phyloP scores from a whole-genome alignment of 2,329 filamentous ascomycete genomes.

The Lizonia empirigonia region DNA sequence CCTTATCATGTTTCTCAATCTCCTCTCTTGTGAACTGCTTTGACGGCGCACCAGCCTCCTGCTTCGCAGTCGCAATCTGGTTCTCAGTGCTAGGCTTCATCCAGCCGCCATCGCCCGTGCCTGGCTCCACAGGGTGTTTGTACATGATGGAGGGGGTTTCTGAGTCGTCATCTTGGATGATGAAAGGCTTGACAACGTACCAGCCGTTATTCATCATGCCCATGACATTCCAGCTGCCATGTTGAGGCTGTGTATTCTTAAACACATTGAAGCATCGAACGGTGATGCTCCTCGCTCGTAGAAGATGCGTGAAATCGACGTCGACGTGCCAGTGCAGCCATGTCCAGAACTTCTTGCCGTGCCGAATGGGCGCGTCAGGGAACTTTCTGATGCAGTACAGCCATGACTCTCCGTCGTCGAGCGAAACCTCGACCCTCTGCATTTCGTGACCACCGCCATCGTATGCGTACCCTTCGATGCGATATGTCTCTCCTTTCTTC shows the following conservation, averaged over 20 bases:
- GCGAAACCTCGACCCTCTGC: constrained; percentile 58
- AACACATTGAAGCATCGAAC: constrained; percentile 58
- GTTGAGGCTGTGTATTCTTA: constrained; percentile 58
- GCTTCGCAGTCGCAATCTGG: constrained; percentile 53
- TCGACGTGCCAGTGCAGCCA: constrained; percentile 62
- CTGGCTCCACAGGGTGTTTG: constrained; percentile 50
- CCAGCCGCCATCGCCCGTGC: constrained; percentile 56
- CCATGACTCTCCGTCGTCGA: constrained; percentile 57
- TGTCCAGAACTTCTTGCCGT: constrained; percentile 61
- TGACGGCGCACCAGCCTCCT: constrained; percentile 52
- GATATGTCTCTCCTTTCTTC: constrained; percentile 50
- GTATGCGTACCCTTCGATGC: constrained; percentile 58
- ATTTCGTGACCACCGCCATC: constrained; percentile 58
- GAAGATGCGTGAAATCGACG: constrained; percentile 52
- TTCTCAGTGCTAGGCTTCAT: constrained; percentile 57
- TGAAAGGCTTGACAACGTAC: constrained; percentile 54
- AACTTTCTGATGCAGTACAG: constrained; percentile 57
- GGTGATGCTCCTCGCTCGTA: constrained; percentile 51
- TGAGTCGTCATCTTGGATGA: constrained; percentile 41
- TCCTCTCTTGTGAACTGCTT: constrained; percentile 61
- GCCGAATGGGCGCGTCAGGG: constrained; percentile 56
- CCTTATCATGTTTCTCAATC: constrained; percentile 51
- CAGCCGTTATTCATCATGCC: constrained; percentile 63
- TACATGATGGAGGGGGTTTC: constrained; percentile 34
- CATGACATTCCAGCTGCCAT: constrained; percentile 57